Conservation (phyloP, 306 rosid species). For the Cicer arietinum region DNA sequence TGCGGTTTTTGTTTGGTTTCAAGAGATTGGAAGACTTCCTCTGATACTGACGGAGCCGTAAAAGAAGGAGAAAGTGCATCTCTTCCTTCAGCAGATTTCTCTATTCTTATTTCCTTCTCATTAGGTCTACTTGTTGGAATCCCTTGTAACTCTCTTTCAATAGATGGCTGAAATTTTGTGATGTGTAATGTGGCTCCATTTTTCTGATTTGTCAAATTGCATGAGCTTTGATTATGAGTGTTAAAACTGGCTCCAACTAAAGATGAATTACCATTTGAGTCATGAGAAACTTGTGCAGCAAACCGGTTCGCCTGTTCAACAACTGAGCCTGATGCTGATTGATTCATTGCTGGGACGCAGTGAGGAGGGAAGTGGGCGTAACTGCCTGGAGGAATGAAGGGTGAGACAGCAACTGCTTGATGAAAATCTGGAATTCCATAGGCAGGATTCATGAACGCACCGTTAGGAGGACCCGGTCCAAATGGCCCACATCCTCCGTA, state of each 20-base stretch:
- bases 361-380: conserved; percentile 66
- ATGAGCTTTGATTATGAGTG: conserved; percentile 55
- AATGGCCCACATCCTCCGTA: conserved; percentile 74
- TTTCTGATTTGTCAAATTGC: conserved; percentile 52
- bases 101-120: conserved; percentile 45
- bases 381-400: conserved; percentile 55
- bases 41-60: conserved; percentile 45
- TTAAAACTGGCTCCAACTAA: conserved; percentile 45
- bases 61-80: conserved; percentile 60
- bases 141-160: conserved; percentile 64
- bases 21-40: conserved; percentile 54
- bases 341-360: conserved; percentile 63
- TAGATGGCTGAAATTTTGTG: conserved; percentile 48
- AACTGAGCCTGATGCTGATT: conserved; percentile 59
- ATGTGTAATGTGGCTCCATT: conserved; percentile 44
- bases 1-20: conserved; percentile 54
- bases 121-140: conserved; percentile 66
- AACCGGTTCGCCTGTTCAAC: conserved; percentile 62
- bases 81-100: conserved; percentile 52
- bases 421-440: conserved; percentile 64
- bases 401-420: conserved; percentile 63
- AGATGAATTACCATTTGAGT: conserved; percentile 40
- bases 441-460: conserved; percentile 58
- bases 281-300: conserved; percentile 47
- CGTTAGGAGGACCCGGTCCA: conserved; percentile 52